phyloP scores from a whole-genome alignment of 768 basidiomycete species.

The Pholiota conissans region DNA sequence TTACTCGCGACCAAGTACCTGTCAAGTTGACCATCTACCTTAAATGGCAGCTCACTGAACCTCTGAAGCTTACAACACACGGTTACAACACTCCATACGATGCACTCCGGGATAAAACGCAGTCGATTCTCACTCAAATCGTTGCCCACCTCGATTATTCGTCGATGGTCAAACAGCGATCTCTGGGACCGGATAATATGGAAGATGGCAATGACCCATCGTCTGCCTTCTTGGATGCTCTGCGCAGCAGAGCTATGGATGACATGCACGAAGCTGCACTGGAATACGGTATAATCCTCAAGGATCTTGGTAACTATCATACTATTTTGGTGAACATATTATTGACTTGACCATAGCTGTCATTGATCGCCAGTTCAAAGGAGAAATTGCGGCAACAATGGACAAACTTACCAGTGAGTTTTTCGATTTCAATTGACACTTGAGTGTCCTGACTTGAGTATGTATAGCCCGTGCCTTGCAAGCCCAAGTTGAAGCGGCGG shows the following conservation, averaged over 20 bases:
- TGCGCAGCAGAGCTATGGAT: conserved; percentile 83
- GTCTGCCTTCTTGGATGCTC: conserved; percentile 79
- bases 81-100: conserved; percentile 86
- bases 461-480: conserved; percentile 68
- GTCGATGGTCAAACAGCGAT: conserved; percentile 72
- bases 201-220: conserved; percentile 70
- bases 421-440: background rate
- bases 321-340: background rate
- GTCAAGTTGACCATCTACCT: conserved; percentile 83
- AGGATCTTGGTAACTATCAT: conserved; percentile 62
- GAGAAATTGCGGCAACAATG: conserved; percentile 84
- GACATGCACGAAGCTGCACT: conserved; percentile 80
- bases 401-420: conserved; percentile 67
- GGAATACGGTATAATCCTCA: conserved; percentile 82
- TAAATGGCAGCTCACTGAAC: conserved; percentile 64
- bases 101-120: conserved; percentile 77
- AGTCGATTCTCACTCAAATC: conserved; percentile 85
- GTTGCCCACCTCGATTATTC: conserved; percentile 69
- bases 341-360: conserved; percentile 49
- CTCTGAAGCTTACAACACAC: conserved; percentile 72
- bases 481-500: conserved; percentile 86
- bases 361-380: conserved; percentile 87
- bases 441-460: conserved; percentile 8
- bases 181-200: conserved; percentile 72
- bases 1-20: conserved; percentile 85